Evolutionary conservation across 192 early-diverging fungal species (phyloP), one percentile per base, ranked within the genome.

Genomic region (Coemansia sp.): DNA sequence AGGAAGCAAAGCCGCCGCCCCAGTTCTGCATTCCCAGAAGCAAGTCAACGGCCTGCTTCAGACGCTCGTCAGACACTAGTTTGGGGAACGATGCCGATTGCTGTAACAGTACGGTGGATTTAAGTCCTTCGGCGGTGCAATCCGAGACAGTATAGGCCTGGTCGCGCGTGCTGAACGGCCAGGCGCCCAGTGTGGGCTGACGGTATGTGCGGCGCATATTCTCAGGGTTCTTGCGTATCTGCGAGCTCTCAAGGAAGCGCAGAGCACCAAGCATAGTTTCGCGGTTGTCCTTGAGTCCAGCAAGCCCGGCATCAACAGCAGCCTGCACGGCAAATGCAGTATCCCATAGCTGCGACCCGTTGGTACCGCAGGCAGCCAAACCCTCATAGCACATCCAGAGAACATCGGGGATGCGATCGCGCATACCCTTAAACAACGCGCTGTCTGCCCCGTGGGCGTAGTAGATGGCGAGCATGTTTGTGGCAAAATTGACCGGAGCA

Each of bases 261-360:
- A 95, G 79, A 5, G 86, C 84, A 13, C 78, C 80, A 37, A 77
- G 62, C 81, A 96, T 83, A 27, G 71, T 72, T 24, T 84, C 63
- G 18, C 88, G 84, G 66, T 90, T 92, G 33, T 86, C 80, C 21
- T 76, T 63, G 50, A 89, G 83, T 5, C 87, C 63, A 0, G 87
- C 93, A 30, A 97, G 73, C 9, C 86, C 85, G 7, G 87, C 72
- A 47, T 97, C 96, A 5, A 90, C 78, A 2, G 83, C 69, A 0
- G 95, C 96, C 64, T 96, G 95, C 30, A 86, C 86, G 33, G 84
- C 73, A 74, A 97, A 91, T 1, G 92, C 84, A 2, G 92, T 88
- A 71, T 99, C 96, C 96, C 96, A 99, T 34, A 98, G 73, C 70
- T 99, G 96, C 53, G 88, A 91, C 11, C 96, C 96, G 57, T 99